Conservation (phyloP, 768 basidiomycete species). For the Phylloporus sp. region DNA sequence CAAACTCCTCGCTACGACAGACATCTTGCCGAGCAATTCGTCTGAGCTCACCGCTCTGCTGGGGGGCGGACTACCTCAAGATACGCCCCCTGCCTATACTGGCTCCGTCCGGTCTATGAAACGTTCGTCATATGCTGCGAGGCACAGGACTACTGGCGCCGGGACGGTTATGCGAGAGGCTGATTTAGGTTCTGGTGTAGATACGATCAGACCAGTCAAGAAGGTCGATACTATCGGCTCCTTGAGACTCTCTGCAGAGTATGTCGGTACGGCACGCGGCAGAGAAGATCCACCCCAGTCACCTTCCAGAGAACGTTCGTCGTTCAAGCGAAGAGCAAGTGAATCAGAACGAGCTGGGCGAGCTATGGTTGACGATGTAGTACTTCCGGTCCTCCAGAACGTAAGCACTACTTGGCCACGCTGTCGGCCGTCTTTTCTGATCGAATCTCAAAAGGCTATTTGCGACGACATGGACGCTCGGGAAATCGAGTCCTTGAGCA, state of each 20-base stretch:
- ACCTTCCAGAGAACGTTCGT: constrained; percentile 35
- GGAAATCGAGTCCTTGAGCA: constrained; percentile 84
- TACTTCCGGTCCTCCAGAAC: constrained; percentile 72
- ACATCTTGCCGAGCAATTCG: constrained; percentile 40
- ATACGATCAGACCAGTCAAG: constrained; percentile 91
- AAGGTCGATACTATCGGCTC: constrained; percentile 81
- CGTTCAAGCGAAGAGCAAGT: constrained; percentile 47
- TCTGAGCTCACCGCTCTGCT: constrained; percentile 36
- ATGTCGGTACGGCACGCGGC: constrained; percentile 62
- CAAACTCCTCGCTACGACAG: constrained; percentile 34
- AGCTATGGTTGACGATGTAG: constrained; percentile 74
- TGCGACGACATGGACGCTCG: constrained; percentile 82
- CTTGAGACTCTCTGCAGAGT: constrained; percentile 71
- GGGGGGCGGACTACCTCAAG: constrained; percentile 36
- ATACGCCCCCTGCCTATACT: constrained; percentile 69
- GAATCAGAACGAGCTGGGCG: constrained; percentile 62
- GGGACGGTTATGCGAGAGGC: constrained; percentile 77
- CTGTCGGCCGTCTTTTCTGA: background rate
- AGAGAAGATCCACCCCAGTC: constrained; percentile 47
- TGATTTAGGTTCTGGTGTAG: constrained; percentile 82
- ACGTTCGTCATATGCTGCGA: constrained; percentile 75
- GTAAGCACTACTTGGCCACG: constrained; percentile 38
- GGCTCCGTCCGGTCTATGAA: constrained; percentile 59
- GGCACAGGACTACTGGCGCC: constrained; percentile 52
- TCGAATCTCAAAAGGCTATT: constrained; percentile 46